Evolutionary conservation across 2,329 filamentous ascomycete species (phyloP), one percentile per base, ranked within the genome.

Genomic region (Botrytis sinoallii): DNA sequence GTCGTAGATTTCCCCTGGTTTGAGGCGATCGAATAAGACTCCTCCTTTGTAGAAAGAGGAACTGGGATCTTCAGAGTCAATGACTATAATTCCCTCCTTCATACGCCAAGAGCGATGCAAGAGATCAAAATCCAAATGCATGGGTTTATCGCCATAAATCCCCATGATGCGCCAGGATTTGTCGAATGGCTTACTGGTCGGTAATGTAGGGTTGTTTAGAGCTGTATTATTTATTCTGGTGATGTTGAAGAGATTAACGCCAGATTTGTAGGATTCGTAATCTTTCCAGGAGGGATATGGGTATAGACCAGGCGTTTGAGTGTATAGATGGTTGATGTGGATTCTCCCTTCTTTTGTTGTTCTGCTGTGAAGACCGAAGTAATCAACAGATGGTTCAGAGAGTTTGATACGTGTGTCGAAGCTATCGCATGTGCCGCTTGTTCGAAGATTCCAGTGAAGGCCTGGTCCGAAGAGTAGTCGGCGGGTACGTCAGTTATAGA

Each of bases 51-150:
- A 35, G 10, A 29, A 42, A 22, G 10, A 71, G 18, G n/a, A 40
- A 18, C 12, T 46, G 18, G 40, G 25, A 6, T 71, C n/a, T 9
- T 32, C 3, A 1, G 12, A 7, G 18, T 55, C 20, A 7, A 29
- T n/a, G 0, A 52, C 22, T 38, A 65, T 25, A 8, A 6, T 18
- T 14, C 59, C 60, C 25, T 63, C n/a, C n/a, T n/a, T 63, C 7
- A 71, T 35, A n/a, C 70, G 59, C 70, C 70, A 71, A 8, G 46
- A 16, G 14, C 40, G 60, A 16, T 71, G 25, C 22, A 40, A 14
- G 18, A 71, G 60, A 20, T 71, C 70, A 12, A 66, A 71, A 55
- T 71, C 70, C 14, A 66, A 32, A 14, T 46, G 42, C 9, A 71
- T 9, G 8, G 59, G 20, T 35, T 61, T n/a, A 1, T 40, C 35